These are phyloP conservation scores for Aspergillus puulaauensis DNA, from an alignment of 2,329 filamentous ascomycete genomes.

Conservation along the genomic window DNA sequence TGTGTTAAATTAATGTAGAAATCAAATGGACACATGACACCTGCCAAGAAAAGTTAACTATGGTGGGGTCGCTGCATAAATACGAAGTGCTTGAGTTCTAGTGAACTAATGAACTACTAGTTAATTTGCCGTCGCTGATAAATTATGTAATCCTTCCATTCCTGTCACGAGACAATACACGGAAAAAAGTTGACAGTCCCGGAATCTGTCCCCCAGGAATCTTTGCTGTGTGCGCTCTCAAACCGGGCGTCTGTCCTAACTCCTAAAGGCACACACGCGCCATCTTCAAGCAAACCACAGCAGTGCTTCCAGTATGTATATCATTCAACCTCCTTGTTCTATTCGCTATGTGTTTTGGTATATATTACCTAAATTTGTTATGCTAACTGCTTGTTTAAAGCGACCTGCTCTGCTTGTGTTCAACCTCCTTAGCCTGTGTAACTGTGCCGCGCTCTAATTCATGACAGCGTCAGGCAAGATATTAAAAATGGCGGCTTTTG, in stretches of 20 bases:
- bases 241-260: no score
- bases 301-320: neutral
- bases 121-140: neutral
- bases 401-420: neutral
- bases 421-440: neutral
- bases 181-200: neutral
- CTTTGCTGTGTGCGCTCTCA: neutral
- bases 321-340: neutral
- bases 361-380: neutral
- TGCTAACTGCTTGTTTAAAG: neutral
- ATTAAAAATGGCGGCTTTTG: conserved; percentile 29
- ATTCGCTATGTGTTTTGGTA: neutral
- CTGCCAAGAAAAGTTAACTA: neutral
- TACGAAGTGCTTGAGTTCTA: no score
- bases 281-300: neutral
- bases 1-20: neutral
- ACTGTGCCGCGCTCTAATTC: neutral
- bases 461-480: neutral
- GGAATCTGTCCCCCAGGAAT: neutral
- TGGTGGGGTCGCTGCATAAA: neutral
- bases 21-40: neutral
- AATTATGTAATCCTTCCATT: neutral
- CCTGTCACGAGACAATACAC: neutral
- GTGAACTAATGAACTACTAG: no score
- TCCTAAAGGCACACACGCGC: neutral